phyloP scores from a whole-genome alignment of 371 early-diverging fungal genomes.

The Apophysomyces sp. region DNA sequence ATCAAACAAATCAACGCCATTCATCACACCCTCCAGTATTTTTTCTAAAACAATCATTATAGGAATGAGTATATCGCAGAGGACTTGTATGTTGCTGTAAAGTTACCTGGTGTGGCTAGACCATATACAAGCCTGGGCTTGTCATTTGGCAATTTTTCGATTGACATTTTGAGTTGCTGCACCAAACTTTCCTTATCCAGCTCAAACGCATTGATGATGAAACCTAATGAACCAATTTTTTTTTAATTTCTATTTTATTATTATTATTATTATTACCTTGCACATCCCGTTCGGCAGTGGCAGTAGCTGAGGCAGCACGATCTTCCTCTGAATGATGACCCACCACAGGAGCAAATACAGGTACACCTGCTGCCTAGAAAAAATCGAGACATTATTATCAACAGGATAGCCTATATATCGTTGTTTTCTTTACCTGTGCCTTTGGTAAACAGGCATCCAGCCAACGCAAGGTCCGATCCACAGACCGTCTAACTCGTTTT shows the following conservation, averaged over 20 bases:
- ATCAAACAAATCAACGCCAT: constrained; percentile 78
- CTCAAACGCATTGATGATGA: constrained; percentile 41
- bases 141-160: constrained; percentile 33
- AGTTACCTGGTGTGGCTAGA: constrained; percentile 42
- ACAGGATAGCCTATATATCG: not conserved
- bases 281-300: constrained; percentile 55
- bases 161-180: constrained; percentile 27
- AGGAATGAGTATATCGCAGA: not conserved
- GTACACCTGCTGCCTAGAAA: not conserved
- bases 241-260: not conserved
- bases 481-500: constrained; percentile 66
- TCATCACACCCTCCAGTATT: constrained; percentile 57
- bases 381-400: not conserved
- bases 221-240: constrained; percentile 20
- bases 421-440: constrained; percentile 25
- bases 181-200: constrained; percentile 15
- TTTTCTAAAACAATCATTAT: constrained; percentile 37
- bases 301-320: constrained; percentile 56
- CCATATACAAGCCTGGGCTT: constrained; percentile 54
- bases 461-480: constrained; percentile 70
- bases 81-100: too few relatives aligned
- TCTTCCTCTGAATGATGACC: constrained; percentile 55
- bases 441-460: constrained; percentile 38
- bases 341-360: constrained; percentile 57
- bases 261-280: constrained; percentile 28